These are phyloP conservation scores for Filobasidium uniguttulatum DNA, from an alignment of 1,284 basidiomycete species.

Conservation along the genomic window DNA sequence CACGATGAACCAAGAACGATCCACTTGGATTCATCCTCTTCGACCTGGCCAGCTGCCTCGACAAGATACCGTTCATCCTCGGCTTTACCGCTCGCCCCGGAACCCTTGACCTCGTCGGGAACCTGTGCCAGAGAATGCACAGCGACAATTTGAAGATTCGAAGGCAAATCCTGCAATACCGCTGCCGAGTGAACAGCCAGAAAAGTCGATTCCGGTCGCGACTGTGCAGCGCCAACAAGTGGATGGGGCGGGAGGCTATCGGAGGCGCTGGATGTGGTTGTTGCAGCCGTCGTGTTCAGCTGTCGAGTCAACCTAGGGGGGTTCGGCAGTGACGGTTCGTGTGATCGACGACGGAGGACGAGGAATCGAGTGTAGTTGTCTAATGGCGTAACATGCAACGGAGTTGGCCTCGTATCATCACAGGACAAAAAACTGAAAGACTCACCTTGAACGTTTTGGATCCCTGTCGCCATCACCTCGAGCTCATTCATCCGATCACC, in stretches of 20 bases:
- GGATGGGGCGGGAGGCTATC: background rate
- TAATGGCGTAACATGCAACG: constrained; percentile 3
- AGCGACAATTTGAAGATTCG: too few relatives aligned
- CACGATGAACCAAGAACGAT: too few relatives aligned
- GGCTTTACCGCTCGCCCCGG: too few relatives aligned
- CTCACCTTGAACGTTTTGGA: constrained; percentile 30
- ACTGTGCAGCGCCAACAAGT: background rate
- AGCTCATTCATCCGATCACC: constrained; percentile 20
- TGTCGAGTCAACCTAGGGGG: too few relatives aligned
- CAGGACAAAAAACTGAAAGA: background rate
- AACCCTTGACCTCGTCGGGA: too few relatives aligned
- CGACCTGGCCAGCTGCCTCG: background rate
- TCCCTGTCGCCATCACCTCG: constrained; percentile 26
- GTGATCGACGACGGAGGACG: constrained; percentile 24
- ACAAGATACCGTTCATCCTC: constrained; percentile 11
- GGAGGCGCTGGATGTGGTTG: background rate
- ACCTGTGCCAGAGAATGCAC: too few relatives aligned
- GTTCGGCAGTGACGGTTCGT: too few relatives aligned
- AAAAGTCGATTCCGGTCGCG: background rate
- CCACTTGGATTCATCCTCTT: background rate
- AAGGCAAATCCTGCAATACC: background rate
- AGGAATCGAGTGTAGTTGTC: constrained; percentile 37
- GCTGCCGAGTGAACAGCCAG: background rate
- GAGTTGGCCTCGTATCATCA: background rate
- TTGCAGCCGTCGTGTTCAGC: background rate